These are phyloP conservation scores for Trametes elegans DNA, from an alignment of 768 basidiomycete species.

Conservation along the genomic window DNA sequence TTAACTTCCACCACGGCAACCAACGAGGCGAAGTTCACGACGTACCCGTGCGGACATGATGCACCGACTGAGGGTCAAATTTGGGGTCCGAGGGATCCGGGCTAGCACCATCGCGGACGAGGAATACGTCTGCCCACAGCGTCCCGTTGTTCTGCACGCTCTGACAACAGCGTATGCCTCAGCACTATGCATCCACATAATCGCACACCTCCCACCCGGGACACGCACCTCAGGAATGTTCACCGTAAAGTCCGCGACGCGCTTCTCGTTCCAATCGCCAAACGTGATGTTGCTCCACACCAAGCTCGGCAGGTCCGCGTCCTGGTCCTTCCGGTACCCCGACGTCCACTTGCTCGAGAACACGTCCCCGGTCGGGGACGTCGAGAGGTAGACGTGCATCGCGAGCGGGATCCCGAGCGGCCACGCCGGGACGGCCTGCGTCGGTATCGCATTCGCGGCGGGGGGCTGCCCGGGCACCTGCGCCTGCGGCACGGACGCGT, in stretches of 20 bases:
- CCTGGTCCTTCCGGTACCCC: constrained; percentile 45
- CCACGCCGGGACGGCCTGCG: constrained; percentile 58
- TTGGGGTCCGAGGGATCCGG: constrained; percentile 57
- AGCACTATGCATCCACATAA: background rate
- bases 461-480: constrained; percentile 21
- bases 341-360: constrained; percentile 56
- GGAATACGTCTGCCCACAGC: constrained; percentile 80
- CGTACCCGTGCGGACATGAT: constrained; percentile 76
- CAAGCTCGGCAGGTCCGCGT: constrained; percentile 61
- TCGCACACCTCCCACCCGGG: background rate
- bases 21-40: constrained; percentile 8
- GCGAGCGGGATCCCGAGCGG: constrained; percentile 55
- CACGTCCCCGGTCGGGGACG: constrained; percentile 57
- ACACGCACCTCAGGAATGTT: constrained; percentile 63
- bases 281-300: constrained; percentile 78
- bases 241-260: constrained; percentile 56
- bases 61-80: constrained; percentile 57
- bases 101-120: constrained; percentile 62
- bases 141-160: constrained; percentile 75
- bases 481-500: constrained; percentile 13
- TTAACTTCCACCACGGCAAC: background rate
- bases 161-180: constrained; percentile 35
- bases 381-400: constrained; percentile 74
- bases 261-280: constrained; percentile 68
- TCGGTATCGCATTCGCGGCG: constrained; percentile 44